A percentile compares a stretch with the other conserved stretches of the same genome.
Evolutionary conservation across 495 filamentous ascomycete genomes (phyloP).

Genomic region (Chaetomium fimeti): DNA sequence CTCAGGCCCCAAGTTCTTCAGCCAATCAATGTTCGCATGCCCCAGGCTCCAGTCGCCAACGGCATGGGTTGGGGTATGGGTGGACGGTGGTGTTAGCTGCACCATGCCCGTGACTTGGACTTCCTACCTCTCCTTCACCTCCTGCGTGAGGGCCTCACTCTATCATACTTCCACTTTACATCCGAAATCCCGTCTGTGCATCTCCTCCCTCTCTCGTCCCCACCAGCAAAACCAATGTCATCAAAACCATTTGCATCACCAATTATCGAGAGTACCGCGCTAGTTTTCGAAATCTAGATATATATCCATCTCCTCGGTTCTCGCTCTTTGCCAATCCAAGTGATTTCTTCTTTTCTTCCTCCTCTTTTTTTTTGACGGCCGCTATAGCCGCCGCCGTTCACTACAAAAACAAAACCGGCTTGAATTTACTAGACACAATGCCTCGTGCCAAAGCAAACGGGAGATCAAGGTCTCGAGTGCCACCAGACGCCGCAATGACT

Average conservation of each 20-base stretch:
- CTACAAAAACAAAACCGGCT: not conserved
- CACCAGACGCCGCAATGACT: not conserved
- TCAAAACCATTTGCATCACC: not conserved
- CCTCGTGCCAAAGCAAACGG: constrained; percentile 14
- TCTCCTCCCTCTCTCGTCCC: not conserved
- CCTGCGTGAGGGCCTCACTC: too few relatives aligned
- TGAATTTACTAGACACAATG: constrained; percentile 11
- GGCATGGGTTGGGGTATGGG: not conserved
- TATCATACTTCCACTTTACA: not conserved
- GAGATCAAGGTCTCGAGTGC: not conserved
- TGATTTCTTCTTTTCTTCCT: not conserved
- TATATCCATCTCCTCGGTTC: not conserved
- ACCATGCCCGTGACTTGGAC: too few relatives aligned
- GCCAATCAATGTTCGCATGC: too few relatives aligned
- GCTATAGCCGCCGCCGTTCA: not conserved
- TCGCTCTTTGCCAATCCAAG: too few relatives aligned
- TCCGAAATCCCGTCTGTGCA: not conserved
- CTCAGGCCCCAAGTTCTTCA: too few relatives aligned
- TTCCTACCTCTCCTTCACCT: too few relatives aligned
- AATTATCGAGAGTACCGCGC: not conserved
- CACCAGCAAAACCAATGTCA: not conserved
- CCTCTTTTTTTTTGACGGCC: not conserved
- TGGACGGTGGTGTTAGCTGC: not conserved
- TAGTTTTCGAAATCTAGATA: not conserved
- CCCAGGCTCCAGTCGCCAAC: not conserved